Conservation (phyloP, 768 basidiomycete genomes). For the Suillus tomentosus region DNA sequence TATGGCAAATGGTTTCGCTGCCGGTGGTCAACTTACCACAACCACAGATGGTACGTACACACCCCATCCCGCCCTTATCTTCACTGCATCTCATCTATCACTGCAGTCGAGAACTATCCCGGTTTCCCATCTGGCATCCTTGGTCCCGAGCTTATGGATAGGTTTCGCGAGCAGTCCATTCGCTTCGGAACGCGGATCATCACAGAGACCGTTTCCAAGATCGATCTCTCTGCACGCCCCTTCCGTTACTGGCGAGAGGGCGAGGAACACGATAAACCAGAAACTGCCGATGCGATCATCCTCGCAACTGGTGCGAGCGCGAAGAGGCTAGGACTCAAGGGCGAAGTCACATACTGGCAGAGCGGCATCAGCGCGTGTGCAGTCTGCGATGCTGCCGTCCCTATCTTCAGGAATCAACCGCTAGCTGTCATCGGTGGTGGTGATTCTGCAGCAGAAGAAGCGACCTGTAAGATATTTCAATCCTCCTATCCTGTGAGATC, state of each 20-base stretch:
- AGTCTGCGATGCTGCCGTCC: conserved; percentile 98
- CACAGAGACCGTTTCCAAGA: conserved; percentile 94
- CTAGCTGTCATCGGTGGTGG: conserved; percentile 98
- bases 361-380: conserved; percentile 98
- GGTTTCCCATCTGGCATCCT: conserved; percentile 95
- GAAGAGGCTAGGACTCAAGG: conserved; percentile 85
- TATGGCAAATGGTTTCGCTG: conserved; percentile 98
- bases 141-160: conserved; percentile 98
- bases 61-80: not conserved
- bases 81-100: conserved; percentile 6
- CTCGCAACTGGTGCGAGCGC: conserved; percentile 97
- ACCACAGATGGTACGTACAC: conserved; percentile 81
- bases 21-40: conserved; percentile 96
- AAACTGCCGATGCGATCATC: conserved; percentile 92
- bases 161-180: conserved; percentile 94
- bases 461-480: conserved; percentile 70
- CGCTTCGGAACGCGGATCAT: conserved; percentile 94
- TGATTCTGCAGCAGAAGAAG: conserved; percentile 99
- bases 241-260: conserved; percentile 98
- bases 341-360: conserved; percentile 97
- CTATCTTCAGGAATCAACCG: conserved; percentile 97
- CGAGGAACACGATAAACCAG: conserved; percentile 78
- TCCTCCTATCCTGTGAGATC: not conserved
- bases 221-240: conserved; percentile 92
- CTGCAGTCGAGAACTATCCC: conserved; percentile 90